phyloP scores from a whole-genome alignment of 2,329 filamentous ascomycete species.

The Exophiala sideris region DNA sequence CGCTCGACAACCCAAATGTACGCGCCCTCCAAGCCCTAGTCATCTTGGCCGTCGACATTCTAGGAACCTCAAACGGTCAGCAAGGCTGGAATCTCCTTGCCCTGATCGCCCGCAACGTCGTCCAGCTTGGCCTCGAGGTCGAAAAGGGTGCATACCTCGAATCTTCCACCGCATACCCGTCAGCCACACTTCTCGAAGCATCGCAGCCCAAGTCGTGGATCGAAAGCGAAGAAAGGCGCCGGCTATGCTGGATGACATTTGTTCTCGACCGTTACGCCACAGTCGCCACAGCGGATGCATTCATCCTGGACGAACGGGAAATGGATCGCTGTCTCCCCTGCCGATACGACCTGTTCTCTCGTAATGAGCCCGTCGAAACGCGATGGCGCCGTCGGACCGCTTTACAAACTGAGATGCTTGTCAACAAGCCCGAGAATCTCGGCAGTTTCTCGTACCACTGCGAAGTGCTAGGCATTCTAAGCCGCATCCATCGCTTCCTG shows the following conservation, averaged over 20 bases:
- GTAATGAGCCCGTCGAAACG: slow-evolving; percentile 79
- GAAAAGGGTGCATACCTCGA: slow-evolving; percentile 77
- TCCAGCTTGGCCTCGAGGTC: slow-evolving; percentile 80
- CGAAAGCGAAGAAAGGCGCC: slow-evolving; percentile 79
- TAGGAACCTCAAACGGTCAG: slow-evolving; percentile 82
- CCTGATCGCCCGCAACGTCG: slow-evolving; percentile 79
- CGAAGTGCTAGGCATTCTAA: slow-evolving; percentile 84
- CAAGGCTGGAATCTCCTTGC: slow-evolving; percentile 91
- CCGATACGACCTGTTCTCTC: slow-evolving; percentile 79
- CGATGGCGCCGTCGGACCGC: slow-evolving; percentile 64
- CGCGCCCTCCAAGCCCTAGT: slow-evolving; percentile 83
- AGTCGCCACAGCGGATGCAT: slow-evolving; percentile 86
- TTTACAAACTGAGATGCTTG: slow-evolving; percentile 11
- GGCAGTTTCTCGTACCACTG: slow-evolving; percentile 88
- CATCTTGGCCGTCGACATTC: slow-evolving; percentile 78
- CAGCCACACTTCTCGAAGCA: slow-evolving; percentile 77
- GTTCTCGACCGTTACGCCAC: slow-evolving; percentile 86
- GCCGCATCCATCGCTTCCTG: slow-evolving; percentile 81
- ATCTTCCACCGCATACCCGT: slow-evolving; percentile 67
- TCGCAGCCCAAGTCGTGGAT: slow-evolving; percentile 81
- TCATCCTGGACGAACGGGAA: slow-evolving; percentile 82
- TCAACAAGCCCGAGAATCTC: slow-evolving; percentile 70
- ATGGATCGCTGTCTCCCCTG: slow-evolving; percentile 85
- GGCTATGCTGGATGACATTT: slow-evolving; percentile 94
- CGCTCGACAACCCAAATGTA: slow-evolving; percentile 84